Evolutionary conservation across 805 yeast species (phyloP).

Genomic region (Starmera quercuum): DNA sequence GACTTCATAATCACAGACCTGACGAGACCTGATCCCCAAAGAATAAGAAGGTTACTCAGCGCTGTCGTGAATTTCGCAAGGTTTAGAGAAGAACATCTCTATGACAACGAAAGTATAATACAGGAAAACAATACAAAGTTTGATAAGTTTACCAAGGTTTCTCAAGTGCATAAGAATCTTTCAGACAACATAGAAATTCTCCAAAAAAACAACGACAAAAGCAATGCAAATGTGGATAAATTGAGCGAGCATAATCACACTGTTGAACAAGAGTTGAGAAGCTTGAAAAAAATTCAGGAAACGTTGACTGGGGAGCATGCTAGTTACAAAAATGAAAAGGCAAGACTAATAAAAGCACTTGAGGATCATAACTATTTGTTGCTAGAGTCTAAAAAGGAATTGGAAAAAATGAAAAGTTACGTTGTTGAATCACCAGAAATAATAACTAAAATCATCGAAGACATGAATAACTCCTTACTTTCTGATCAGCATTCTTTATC

Average conservation of each 20-base stretch:
- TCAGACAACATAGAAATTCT: slow-evolving; percentile 28
- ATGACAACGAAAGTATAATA: slow-evolving; percentile 59
- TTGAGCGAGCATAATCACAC: slow-evolving; percentile 42
- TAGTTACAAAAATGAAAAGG: slow-evolving; percentile 56
- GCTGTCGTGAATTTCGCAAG: slow-evolving; percentile 83
- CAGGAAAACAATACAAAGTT: slow-evolving; percentile 43
- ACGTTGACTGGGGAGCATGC: slow-evolving; percentile 51
- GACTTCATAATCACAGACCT: slow-evolving; percentile 75
- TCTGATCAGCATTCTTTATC: slow-evolving; percentile 30
- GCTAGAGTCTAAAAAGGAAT: slow-evolving; percentile 47
- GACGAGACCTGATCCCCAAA: slow-evolving; percentile 63
- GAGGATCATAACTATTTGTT: slow-evolving; percentile 55
- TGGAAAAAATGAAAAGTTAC: slow-evolving; percentile 53
- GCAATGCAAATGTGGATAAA: slow-evolving; percentile 28
- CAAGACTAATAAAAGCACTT: slow-evolving; percentile 45
- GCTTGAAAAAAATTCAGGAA: slow-evolving; percentile 57
- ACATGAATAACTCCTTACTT: slow-evolving; percentile 38
- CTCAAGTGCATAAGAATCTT: slow-evolving; percentile 31
- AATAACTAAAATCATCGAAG: slow-evolving; percentile 43
- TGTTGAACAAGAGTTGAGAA: slow-evolving; percentile 54
- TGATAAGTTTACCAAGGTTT: slow-evolving; percentile 35
- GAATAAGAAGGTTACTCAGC: slow-evolving; percentile 62
- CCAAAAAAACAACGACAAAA: slow-evolving; percentile 19
- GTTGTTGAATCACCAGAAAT: slow-evolving; percentile 53
- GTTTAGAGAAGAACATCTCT: slow-evolving; percentile 70